Conservation (phyloP, 202 grass and related monocot genomes). For the Panicum hallii region DNA sequence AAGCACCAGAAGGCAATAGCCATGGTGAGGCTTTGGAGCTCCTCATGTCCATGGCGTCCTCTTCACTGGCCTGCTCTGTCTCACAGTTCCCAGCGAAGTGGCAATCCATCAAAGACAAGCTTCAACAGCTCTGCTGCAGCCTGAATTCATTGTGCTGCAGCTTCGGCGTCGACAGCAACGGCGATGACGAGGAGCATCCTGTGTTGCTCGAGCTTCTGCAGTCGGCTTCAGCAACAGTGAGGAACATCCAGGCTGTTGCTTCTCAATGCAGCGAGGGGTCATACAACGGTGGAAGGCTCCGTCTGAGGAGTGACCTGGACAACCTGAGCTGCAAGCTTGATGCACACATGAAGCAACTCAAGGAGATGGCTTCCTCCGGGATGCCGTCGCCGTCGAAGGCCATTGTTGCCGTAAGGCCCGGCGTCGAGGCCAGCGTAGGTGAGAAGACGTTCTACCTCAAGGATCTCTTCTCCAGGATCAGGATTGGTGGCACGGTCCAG, state of each 20-base stretch:
- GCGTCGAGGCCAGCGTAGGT: slow-evolving; percentile 51
- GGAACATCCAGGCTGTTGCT: slow-evolving; percentile 46
- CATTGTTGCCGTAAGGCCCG: slow-evolving; percentile 64
- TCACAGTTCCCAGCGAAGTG: slow-evolving; percentile 81
- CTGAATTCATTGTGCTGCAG: slow-evolving; percentile 32
- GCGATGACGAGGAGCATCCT: slow-evolving; percentile 18
- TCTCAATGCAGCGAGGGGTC: slow-evolving; percentile 61
- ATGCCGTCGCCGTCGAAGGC: slow-evolving; percentile 47
- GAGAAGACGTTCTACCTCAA: slow-evolving; percentile 80
- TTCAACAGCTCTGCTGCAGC: slow-evolving; percentile 60
- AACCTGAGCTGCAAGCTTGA: slow-evolving; percentile 65
- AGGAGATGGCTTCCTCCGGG: slow-evolving; percentile 50
- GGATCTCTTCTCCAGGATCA: slow-evolving; percentile 76
- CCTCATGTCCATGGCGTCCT: slow-evolving; percentile 61
- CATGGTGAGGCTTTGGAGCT: slow-evolving; percentile 51
- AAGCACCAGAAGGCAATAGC: slow-evolving; percentile 25
- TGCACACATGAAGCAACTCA: slow-evolving; percentile 59
- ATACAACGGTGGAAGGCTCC: slow-evolving; percentile 75
- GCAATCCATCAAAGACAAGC: slow-evolving; percentile 77
- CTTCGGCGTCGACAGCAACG: neutral
- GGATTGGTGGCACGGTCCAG: slow-evolving; percentile 58
- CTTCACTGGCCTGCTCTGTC: slow-evolving; percentile 45
- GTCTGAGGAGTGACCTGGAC: slow-evolving; percentile 78
- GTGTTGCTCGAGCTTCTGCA: slow-evolving; percentile 46
- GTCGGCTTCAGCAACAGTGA: slow-evolving; percentile 51